Evolutionary conservation across 2,329 filamentous ascomycete species (phyloP), one percentile per base, ranked within the genome.

Genomic region (Elsinoe fawcettii): DNA sequence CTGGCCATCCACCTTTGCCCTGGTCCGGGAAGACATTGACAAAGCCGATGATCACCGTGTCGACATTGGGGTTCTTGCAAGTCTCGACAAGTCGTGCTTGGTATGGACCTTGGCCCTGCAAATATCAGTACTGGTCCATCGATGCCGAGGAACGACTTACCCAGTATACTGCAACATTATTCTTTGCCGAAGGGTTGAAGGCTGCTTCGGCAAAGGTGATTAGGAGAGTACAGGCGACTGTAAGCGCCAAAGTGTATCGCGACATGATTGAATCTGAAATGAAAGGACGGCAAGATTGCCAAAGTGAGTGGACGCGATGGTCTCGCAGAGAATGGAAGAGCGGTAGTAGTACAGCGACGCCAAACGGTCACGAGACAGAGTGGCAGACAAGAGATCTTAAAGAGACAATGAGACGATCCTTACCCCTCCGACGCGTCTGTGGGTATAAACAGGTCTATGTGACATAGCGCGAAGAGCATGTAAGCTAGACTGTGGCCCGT

Each of bases 11-110:
- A 37, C 71, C 73, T 14, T 32, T 46, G 27, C 65, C 64, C 46
- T 74, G 70, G 55, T 75, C 71, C 0, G 80, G 80, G 63, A 82
- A 82, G 37, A 69, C 62, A 61, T 79, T 79, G 57, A 83, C 71
- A 62, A 83, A 83, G 3, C 70, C 78, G 59, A 83, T 67, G 59
- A 77, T 78, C 65, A 83, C 78, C 51, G 83, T 77, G 60, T 83
- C 80, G 58, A 80, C 66, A 30, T 71, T 73, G 0, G 73, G 68
- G 55, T 81, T 76, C 36, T 73, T 64, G 67, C 80, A 83, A 62
- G 79, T 77, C 51, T 77, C 70, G 34, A 71, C 67, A 20, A 83
- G 71, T 16, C 75, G 70, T 20, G 70, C 66, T 62, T 83, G 80
- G 56, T 70, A 57, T 12, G 66, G 59, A 59, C 80, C 79, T 73